Evolutionary conservation across 352 stramenopile species (phyloP), one percentile per base, ranked within the genome.

Genomic region (Pythium utonaiense): DNA sequence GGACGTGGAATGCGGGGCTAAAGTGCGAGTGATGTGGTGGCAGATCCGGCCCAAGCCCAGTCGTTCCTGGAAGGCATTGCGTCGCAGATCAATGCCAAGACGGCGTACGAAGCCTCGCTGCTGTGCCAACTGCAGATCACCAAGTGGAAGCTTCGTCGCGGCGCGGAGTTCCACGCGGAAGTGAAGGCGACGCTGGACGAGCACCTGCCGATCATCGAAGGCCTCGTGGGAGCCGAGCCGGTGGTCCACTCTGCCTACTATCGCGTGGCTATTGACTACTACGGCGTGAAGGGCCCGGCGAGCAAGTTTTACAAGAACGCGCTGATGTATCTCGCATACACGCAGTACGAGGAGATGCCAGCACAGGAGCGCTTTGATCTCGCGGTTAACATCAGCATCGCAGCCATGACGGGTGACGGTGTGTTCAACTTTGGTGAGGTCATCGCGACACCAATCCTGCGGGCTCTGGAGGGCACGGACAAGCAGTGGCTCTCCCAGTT

Each of bases 381-480:
- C 45, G 95, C 96, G 0, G 86, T 96, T 14, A 96, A 98, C 79
- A 85, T 99, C 53, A 94, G 84, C 74, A 84, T 99, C 42, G 95
- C 97, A 9, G 96, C 97, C 33, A 80, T 99, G 38, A 98, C 96
- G 19, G 97, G 94, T 40, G 93, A 99, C 44, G 92, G 93, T 19
- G 95, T 99, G 3, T 99, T 98, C 77, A 99, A 99, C 80, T 98
- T 99, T 70, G 96, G 96, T 44, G 96, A 99, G 92, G 91, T 99
- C 60, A 93, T 97, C 62, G 86, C 91, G 31, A 98, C 96, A 40
- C 95, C 96, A 7, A 96, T 99, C 50, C 70, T 99, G 27, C 69
- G 74, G 25, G 89, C 86, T 25, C 67, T 99, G 2, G 80, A 97
- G 54, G 74, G 78, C 28, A 98, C 93, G 25, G 68, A 88, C 53